Evolutionary conservation across 2,329 filamentous ascomycete species (phyloP), one percentile per base, ranked within the genome.

Genomic region (Hypoxylon sp.): DNA sequence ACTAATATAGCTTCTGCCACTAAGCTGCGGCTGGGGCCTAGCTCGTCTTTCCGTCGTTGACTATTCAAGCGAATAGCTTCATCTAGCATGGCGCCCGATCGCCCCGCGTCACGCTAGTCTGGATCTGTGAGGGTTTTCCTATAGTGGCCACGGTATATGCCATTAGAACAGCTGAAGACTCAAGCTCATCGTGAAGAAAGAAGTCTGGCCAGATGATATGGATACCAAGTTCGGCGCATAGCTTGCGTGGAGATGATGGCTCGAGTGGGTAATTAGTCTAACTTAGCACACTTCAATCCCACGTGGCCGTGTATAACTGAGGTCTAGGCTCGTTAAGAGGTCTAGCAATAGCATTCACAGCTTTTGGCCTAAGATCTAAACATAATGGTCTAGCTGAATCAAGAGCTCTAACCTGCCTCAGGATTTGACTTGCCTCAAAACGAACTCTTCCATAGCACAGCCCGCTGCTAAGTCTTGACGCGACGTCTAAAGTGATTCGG

Each of bases 11-110:
- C 7, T 44, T 20, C 33, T 44, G 17, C 20, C 46, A 63, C 44
- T 54, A 61, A 27, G n/a, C 13, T 22, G 53, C 61, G 46, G 60
- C 51, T 62, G 50, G 42, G 25, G 42, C 53, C 40, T 42, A 63
- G 44, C 49, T 25, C 44, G n/a, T 22, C 33, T 25, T 44, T 33
- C 30, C 17, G 44, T 33, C 33, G 44, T 33, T 20, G 40, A 57
- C 44, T 63, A 51, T 51, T 57, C 44, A 40, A 44, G 51, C 7
- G 33, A 57, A 63, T 50, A 63, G 44, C 60, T 25, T 63, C 60
- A 63, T 50, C 60, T 33, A 63, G 51, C 30, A 48, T 63, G 20
- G 60, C 27, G 13, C 42, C 44, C 11, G 44, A 44, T 44, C 17
- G 44, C 22, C 51, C 40, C 50, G 40, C 51, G 50, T 54, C 31